Evolutionary conservation across 2,329 filamentous ascomycete genomes (phyloP), one percentile per base, ranked within the genome.

Genomic region (Diaporthe ampelina): DNA sequence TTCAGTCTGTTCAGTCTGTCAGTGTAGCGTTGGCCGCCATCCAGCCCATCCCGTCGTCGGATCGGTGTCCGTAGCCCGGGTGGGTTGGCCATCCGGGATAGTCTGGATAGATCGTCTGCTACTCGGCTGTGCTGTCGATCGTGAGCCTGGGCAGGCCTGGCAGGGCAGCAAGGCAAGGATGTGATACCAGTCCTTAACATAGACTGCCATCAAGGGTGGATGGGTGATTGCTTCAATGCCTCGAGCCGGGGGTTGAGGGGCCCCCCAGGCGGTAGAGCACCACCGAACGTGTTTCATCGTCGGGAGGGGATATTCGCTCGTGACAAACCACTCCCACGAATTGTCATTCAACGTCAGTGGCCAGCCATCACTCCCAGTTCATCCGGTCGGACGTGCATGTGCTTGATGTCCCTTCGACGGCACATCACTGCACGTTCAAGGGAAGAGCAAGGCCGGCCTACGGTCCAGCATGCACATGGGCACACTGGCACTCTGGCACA

Each of bases 111-210:
- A 75, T 73, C 71, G 56, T 50, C 71, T 57, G 40, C 50, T 50
- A 13, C 32, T 68, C 56, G 69, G 32, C 56, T 71, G 56, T 61
- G 43, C 35, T 71, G 57, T 54, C 70, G 70, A 72, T 72, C 70
- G 70, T 61, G 69, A 63, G 29, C 69, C 54, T 63, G 69, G 69
- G 69, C 50, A 48, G 52, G 40, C 69, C 54, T 63, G 69, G 57
- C 48, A 50, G 29, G 21, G 57, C 58, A 61, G 57, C 58, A 61
- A 21, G 19, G 43, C 32, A 52, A 72, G 45, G 69, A 43, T 72
- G 43, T 35, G 57, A 63, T 50, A 50, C 29, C 17, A 21, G 35
- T 37, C 32, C 32, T 59, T 59, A 24, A 10, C 21, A 48, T 26
- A 11, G 37, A 24, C 26, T 59, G 43, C 35, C 58, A 65, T 65